Base-by-base conservation (phyloP, 2,329 filamentous ascomycete species). In the Helminthosporium solani region DNA sequence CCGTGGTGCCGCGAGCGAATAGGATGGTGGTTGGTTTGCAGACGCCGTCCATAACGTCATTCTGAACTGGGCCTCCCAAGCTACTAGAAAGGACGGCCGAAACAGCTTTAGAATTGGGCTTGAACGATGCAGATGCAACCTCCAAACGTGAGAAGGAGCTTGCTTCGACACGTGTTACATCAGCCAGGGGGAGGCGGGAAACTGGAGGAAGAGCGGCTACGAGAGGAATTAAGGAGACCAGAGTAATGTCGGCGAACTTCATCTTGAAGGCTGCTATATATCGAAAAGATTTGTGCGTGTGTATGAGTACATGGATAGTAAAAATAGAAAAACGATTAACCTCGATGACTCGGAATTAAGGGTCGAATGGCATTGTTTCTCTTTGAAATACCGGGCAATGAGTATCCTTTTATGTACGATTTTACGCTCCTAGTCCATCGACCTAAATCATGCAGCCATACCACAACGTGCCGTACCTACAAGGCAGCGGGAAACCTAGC, bases 1-100 rank as follows among this genome's bases (percentile, higher is more conserved):
- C 77, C 6, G 70, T 73, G 3, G 78, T 80, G 4, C 78, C 78
- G 15, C 78, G 72, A 15, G 78, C 78, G 53, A 78, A 82, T 54
- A 83, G 75, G 41, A 82, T 63, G 7, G 78, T 81, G 50, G 78
- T 71, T 25, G 68, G 58, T 27, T 73, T 74, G 63, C 75, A 78
- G 36, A 44, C 56, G 35, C 58, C 55, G 33, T 54, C 56, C 15
- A 47, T 60, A 30, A 67, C 49, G 38, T 67, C 64, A 41, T 63
- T 64, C 35, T 64, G 57, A 0, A 54, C 60, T 9, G 27, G 44
- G 19, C 52, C 58, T 14, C 42, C 54, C n/a, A 66, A 53, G 23
- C 54, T 58, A 8, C 57, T 54, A 7, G 50, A 46, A 15, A 48
- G 40, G 14, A 56, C 31, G 11, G 54, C 44, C n/a, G n/a, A n/a